Percentiles rank a stretch among this genome's conserved stretches.
Conservation (phyloP, 805 yeast genomes). For the Saccharomycopsis malanga region DNA sequence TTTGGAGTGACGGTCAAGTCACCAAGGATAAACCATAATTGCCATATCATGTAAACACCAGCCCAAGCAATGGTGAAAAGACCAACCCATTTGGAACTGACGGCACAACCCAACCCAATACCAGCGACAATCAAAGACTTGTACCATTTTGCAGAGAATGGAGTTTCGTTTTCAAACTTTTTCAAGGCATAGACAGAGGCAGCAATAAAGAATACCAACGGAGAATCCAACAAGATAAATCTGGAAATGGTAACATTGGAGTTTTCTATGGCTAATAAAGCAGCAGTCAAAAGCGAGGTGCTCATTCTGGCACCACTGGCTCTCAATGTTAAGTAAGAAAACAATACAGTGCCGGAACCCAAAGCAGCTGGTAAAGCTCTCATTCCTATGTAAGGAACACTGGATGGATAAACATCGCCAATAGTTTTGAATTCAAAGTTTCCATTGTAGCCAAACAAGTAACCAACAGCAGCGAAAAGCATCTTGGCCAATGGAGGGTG, state of each 20-base stretch:
- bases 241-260: constrained; percentile 62
- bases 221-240: constrained; percentile 69
- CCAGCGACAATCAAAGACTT: constrained; percentile 59
- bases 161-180: constrained; percentile 56
- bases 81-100: constrained; percentile 81
- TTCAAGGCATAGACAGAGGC: constrained; percentile 58
- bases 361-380: constrained; percentile 60
- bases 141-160: constrained; percentile 53
- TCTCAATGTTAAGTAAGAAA: constrained; percentile 62
- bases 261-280: constrained; percentile 57
- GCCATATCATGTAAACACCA: constrained; percentile 53
- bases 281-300: constrained; percentile 51
- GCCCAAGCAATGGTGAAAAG: constrained; percentile 66
- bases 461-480: constrained; percentile 65
- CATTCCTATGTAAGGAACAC: constrained; percentile 60
- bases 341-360: constrained; percentile 61
- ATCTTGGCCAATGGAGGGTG: constrained; percentile 78
- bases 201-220: constrained; percentile 71
- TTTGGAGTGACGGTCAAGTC: constrained; percentile 49
- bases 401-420: constrained; percentile 53
- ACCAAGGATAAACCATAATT: constrained; percentile 67
- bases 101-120: constrained; percentile 63
- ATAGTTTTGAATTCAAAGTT: constrained; percentile 59
- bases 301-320: constrained; percentile 63
- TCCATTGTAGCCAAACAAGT: constrained; percentile 65